These are phyloP conservation scores for Sanghuangporus weigelae DNA, from an alignment of 1,284 basidiomycete species.

Conservation along the genomic window DNA sequence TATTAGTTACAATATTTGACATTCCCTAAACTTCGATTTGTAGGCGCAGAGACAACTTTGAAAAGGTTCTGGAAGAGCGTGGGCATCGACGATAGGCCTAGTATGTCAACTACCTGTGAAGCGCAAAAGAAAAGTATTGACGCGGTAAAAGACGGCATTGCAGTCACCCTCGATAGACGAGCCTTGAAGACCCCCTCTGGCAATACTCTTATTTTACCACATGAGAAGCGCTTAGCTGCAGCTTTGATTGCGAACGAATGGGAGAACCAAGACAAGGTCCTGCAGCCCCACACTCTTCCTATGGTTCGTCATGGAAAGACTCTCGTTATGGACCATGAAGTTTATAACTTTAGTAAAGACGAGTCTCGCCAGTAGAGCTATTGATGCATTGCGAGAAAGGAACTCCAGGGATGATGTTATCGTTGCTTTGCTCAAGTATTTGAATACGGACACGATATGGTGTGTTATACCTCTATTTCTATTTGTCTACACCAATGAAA, in stretches of 20 bases:
- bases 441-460: conserved; percentile 97
- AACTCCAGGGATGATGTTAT: conserved; percentile 60
- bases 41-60: conserved; percentile 82
- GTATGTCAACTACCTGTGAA: conserved; percentile 24
- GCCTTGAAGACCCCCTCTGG: conserved; percentile 87
- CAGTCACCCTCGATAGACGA: conserved; percentile 80
- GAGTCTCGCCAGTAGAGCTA: conserved; percentile 47
- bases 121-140: background rate
- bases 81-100: conserved; percentile 43
- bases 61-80: conserved; percentile 92
- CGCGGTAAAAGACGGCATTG: conserved; percentile 39
- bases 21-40: background rate
- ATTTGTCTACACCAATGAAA: background rate
- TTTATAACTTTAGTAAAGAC: conserved; percentile 4
- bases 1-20: background rate
- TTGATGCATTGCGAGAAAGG: conserved; percentile 71
- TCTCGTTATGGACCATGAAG: background rate
- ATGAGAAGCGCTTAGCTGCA: conserved; percentile 68
- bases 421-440: conserved; percentile 75
- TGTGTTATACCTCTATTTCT: conserved; percentile 30
- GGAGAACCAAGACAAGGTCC: conserved; percentile 84
- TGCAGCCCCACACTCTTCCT: conserved; percentile 90
- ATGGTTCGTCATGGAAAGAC: conserved; percentile 52
- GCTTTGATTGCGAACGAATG: conserved; percentile 91
- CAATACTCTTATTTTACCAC: conserved; percentile 67